These are phyloP conservation scores for Rauvolfia tetraphylla DNA, from an alignment of 257 asterid genomes.

Conservation along the genomic window DNA sequence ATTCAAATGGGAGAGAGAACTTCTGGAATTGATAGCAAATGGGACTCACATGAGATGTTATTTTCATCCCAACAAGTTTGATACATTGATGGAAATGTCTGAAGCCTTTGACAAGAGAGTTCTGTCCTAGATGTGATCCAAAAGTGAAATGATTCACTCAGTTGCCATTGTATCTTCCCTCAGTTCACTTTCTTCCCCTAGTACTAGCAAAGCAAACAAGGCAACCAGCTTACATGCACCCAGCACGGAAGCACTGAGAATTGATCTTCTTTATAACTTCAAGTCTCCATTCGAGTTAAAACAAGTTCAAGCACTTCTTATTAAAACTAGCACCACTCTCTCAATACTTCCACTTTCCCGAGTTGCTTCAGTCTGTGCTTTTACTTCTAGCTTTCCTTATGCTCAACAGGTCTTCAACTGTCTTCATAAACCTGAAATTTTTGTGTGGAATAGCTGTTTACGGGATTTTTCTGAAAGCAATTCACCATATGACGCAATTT, in stretches of 20 bases:
- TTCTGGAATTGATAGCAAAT: background rate
- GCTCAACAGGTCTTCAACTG: conserved; percentile 44
- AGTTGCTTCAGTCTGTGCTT: conserved; percentile 61
- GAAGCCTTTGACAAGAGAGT: background rate
- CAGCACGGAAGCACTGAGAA: conserved; percentile 12
- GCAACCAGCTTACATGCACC: conserved; percentile 2
- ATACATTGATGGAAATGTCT: background rate
- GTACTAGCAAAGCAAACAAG: background rate
- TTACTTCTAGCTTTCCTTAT: conserved; percentile 47
- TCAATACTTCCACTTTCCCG: conserved; percentile 46
- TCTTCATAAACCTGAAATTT: conserved; percentile 23
- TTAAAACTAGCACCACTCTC: conserved; percentile 44
- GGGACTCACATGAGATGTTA: background rate
- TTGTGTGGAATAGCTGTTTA: conserved; percentile 51
- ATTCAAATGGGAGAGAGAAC: background rate
- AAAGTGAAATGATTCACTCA: conserved; percentile 7
- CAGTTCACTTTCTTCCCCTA: conserved; percentile 5
- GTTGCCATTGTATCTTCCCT: conserved; percentile 6
- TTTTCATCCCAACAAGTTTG: background rate
- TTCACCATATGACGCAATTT: conserved; percentile 46
- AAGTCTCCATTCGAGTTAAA: conserved; percentile 46
- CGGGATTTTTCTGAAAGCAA: conserved; percentile 48
- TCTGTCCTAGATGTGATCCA: background rate
- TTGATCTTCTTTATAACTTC: conserved; percentile 30
- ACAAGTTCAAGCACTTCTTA: conserved; percentile 39